Base-by-base conservation (phyloP, 106 monocot species). In the Vanilla planifolia region DNA sequence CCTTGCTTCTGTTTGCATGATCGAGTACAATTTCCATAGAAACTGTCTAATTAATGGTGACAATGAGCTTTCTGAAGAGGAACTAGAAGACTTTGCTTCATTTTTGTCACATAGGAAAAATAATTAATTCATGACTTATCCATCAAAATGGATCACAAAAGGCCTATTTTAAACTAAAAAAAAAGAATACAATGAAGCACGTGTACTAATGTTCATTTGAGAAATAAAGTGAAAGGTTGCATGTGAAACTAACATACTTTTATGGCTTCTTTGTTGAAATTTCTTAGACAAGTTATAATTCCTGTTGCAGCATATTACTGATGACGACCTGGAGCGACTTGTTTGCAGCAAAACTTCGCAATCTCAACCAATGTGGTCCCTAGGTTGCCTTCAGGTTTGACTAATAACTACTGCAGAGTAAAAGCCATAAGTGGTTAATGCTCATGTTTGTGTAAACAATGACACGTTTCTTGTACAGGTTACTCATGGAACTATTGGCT, bases 261-360 rank as follows among this genome's bases (percentile, higher is more conserved):
- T 79, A 23, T 19, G 19, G 3, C 8, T 10, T 23, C 10, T 4
- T 24, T 1, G 25, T 10, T 8, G 21, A 1, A 51, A 23, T 21
- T 22, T 21, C 22, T 23, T 19, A 19, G 21, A 51, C 21, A 3
- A 51, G 8, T 51, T 51, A 5, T 24, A 23, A 24, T 51, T 51
- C 23, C 51, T 51, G n/a, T 79, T 60, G 62, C 73, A 92, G 92
- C 77, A 68, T 61, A 44, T 92, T 35, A 67, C 87, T 51, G 83
- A 92, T 78, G 87, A 81, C 32, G 92, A 92, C 47, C 59, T 87
- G 10, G 86, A 92, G 59, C 83, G 80, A 53, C 52, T 87, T 34
- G 62, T 79, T 78, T 41, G 33, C 55, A 40, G 67, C 78, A 61
- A 43, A 61, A 8, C 28, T 43, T 2, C 28, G 7, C 61, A 44